Evolutionary conservation across 176 grass and related monocot species (phyloP), one percentile per base, ranked within the genome.

Genomic region (Eleusine indica): DNA sequence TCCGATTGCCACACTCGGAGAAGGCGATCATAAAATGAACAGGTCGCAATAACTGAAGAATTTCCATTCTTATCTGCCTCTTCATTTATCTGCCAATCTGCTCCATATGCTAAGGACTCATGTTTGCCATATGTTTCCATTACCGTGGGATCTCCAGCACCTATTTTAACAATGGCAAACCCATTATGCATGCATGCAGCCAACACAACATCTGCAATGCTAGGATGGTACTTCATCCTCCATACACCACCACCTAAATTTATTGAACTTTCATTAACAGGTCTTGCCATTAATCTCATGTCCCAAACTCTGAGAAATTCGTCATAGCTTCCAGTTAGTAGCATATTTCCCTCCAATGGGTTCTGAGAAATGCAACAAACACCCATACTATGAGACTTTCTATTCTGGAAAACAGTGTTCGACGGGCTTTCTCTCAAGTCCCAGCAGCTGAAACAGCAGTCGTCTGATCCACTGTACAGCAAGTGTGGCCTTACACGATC

Each of bases 141-240:
- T 74, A 98, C 70, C 41, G 11, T 68, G 68, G 65, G 18, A 80
- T 95, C 89, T 78, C 43, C 72, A 19, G 80, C 43, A 80, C 83
- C 85, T 79, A 90, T 60, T 64, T 61, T 90, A 68, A 93, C 87
- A 93, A 98, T 76, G 9, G 91, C 72, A 90, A 95, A 98, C 76
- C 96, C 96, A 81, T 93, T 95, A 77, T 98, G 96, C 96, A 98
- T 98, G 74, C 96, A 98, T 75, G 96, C 91, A 18, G 91, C 89
- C 75, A 98, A 88, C 77, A 95, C 74, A 43, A 93, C 22, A 81
- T 83, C 81, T 15, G 75, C 58, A 75, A 90, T 80, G 85, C 9
- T 74, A 70, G 96, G 93, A 81, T 98, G 93, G 51, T 91, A 87
- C 76, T 98, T 98, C 35, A 98, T 82, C 87, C 96, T 93, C 96